Evolutionary conservation across 139 green algal species (phyloP).

Genomic region (Yamagishiella unicocca): DNA sequence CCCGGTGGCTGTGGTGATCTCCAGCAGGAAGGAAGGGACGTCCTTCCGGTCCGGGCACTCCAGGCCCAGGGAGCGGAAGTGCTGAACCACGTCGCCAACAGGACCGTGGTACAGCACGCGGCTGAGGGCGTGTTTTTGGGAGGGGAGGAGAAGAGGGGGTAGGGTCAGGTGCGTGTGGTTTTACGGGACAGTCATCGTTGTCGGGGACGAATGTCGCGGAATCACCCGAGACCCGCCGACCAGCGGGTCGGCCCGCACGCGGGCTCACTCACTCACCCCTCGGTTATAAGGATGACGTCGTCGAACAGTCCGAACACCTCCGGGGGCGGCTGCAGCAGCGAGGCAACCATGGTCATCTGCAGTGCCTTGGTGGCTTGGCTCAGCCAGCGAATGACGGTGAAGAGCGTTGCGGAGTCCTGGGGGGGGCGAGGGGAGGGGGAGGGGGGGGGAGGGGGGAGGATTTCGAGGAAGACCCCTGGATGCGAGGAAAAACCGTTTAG

Average conservation of each 20-base stretch:
- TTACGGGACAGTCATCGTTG: no score
- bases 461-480: no score
- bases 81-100: slow-evolving; percentile 50
- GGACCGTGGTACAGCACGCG: slow-evolving; percentile 71
- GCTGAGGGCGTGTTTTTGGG: neutral
- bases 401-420: slow-evolving; percentile 46
- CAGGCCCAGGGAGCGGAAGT: slow-evolving; percentile 74
- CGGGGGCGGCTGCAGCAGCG: slow-evolving; percentile 89
- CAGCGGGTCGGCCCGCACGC: no score
- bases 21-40: slow-evolving; percentile 75
- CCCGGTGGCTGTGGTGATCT: slow-evolving; percentile 70
- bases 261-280: slow-evolving; percentile 56
- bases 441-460: neutral
- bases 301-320: slow-evolving; percentile 81
- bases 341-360: slow-evolving; percentile 71
- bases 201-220: no score
- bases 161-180: no score
- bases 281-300: slow-evolving; percentile 71
- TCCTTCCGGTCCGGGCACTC: slow-evolving; percentile 78
- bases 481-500: no score
- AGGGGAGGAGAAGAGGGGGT: neutral
- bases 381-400: slow-evolving; percentile 45
- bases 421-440: neutral
- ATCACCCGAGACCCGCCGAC: no score
- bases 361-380: neutral